Percentiles rank a stretch among this genome's conserved stretches.
phyloP scores from a whole-genome alignment of 805 yeast genomes.

The Saccharomycopsis sp. region DNA sequence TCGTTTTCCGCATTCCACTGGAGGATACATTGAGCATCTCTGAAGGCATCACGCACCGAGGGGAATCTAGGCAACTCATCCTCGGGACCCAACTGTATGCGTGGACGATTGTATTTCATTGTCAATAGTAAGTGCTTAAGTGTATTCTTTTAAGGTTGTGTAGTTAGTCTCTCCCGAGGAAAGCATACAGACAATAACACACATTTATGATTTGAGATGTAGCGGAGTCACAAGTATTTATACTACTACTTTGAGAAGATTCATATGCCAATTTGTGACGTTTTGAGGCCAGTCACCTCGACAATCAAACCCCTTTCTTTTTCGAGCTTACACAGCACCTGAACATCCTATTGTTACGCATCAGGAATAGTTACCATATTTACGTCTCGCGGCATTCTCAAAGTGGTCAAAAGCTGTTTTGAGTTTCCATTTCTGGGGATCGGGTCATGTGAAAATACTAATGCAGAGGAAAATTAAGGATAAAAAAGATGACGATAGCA shows the following conservation, averaged over 20 bases:
- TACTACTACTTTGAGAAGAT: background rate
- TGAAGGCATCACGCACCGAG: slow-evolving; percentile 10
- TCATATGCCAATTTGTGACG: background rate
- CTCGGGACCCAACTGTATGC: no score
- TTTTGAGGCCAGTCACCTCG: background rate
- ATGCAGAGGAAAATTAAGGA: no score
- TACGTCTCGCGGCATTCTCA: background rate
- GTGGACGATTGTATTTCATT: no score
- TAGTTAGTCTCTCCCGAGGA: no score
- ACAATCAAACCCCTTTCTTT: background rate
- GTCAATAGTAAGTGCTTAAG: no score
- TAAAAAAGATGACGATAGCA: no score
- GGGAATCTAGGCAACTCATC: slow-evolving; percentile 7
- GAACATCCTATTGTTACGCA: no score
- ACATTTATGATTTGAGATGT: background rate
- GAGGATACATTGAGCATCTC: background rate
- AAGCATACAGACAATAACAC: no score
- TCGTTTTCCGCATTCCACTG: background rate
- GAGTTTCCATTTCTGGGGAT: no score
- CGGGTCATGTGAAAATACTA: no score
- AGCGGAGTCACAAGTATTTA: background rate
- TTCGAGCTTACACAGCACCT: no score
- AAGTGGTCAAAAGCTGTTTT: background rate
- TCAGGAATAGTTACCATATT: background rate
- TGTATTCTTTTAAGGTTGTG: no score